phyloP scores from a whole-genome alignment of 2,329 filamentous ascomycete genomes.

The Acephala macrosclerotiorum region DNA sequence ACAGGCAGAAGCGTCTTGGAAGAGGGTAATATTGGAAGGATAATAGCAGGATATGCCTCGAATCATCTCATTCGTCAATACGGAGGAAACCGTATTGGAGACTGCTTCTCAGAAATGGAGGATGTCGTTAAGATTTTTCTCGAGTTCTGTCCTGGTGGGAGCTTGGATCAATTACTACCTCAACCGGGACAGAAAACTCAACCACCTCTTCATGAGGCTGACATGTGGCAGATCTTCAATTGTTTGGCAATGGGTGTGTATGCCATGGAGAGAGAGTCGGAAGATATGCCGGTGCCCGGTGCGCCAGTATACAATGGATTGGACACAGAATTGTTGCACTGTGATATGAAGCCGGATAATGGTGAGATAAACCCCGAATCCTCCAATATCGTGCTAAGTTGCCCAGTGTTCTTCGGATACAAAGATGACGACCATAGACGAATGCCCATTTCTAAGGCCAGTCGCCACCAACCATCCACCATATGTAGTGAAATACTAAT shows the following conservation, averaged over 20 bases:
- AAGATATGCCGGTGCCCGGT: background rate
- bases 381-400: background rate
- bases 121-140: constrained; percentile 21
- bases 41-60: background rate
- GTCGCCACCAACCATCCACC: background rate
- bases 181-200: background rate
- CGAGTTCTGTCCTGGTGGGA: constrained; percentile 27
- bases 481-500: background rate
- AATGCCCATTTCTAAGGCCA: constrained; percentile 19
- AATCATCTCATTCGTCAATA: constrained; percentile 21
- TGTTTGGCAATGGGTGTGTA: constrained; percentile 19
- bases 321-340: constrained; percentile 19
- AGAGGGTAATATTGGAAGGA: constrained; percentile 15
- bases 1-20: background rate
- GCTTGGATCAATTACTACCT: constrained; percentile 16
- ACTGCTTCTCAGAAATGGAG: constrained; percentile 19
- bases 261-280: constrained; percentile 15
- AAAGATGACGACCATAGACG: constrained; percentile 15
- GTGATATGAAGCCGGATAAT: constrained; percentile 26
- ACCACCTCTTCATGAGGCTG: constrained; percentile 7
- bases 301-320: background rate
- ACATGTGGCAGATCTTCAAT: constrained; percentile 21
- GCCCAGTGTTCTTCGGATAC: constrained; percentile 20
- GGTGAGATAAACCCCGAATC: background rate
- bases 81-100: constrained; percentile 19